Base-by-base conservation (phyloP, 208 protist genomes). In the Crithidia sp. region DNA sequence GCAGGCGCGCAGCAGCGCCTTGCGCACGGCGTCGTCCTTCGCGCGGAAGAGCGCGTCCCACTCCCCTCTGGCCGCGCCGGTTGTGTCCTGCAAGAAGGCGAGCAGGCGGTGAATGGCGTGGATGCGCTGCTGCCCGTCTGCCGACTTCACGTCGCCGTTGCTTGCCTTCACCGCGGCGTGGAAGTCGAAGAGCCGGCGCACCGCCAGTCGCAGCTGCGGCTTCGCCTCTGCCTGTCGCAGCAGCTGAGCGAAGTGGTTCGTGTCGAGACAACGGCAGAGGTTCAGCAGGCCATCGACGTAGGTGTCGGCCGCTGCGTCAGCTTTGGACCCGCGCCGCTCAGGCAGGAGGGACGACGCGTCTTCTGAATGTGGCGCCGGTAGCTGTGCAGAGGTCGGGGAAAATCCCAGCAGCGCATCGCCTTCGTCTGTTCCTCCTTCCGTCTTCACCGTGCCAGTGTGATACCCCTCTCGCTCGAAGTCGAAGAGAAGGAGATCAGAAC, bases 81-180 rank as follows among this genome's bases (percentile, higher is more conserved):
- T 93, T 5, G 82, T 83, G 28, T 67, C 71, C 54, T 88, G 77
- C 7, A 93, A 58, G 67, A 93, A 93, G 7, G 56, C 62, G 6
- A 95, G 83, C 28, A 95, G 79, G 9, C 90, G 86, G 54, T 91
- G 86, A 53, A 93, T 89, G 28, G 79, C 83, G 73, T 87, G 74
- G 65, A 90, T 83, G 64, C 83, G 58, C 43, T 81, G 72, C 60
- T 90, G 85, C 5, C 83, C 85, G 40, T 90, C 86, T 0, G 70
- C 13, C 3, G 86, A 80, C 53, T 82, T 79, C 13, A 84, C 70
- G 37, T 91, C 83, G 2, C 67, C 86, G 43, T 43, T 71, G 67
- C 64, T 74, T 5, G 63, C 65, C 61, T 71, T 77, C 37, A 87
- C 68, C 45, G 77, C 76, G 6, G 63, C 72, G 56, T 79, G 74